Conservation (phyloP, 1,284 basidiomycete species). For the Peniophora sp. region DNA sequence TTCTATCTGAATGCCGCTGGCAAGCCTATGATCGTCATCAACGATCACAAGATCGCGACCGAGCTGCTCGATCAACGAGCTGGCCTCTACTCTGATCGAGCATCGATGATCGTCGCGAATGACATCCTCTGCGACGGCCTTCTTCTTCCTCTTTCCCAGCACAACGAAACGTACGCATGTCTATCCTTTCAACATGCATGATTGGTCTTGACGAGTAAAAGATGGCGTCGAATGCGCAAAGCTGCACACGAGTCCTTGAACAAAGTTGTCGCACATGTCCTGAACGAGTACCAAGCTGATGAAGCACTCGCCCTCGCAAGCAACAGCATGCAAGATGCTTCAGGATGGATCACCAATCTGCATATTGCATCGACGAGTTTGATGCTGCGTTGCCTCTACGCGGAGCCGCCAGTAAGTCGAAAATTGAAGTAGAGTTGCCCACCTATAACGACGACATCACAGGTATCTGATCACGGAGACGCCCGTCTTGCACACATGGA, state of each 20-base stretch:
- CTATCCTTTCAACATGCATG: background rate
- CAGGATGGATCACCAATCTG: constrained; percentile 7
- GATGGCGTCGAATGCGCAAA: constrained; percentile 7
- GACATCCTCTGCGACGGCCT: constrained; percentile 9
- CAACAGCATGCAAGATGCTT: constrained; percentile 3
- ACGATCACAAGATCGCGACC: constrained; percentile 9
- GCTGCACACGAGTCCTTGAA: constrained; percentile 1
- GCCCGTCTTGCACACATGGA: constrained; percentile 6
- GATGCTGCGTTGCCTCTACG: constrained; percentile 9
- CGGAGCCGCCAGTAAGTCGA: constrained; percentile 1
- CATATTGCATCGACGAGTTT: constrained; percentile 9
- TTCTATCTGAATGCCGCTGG: constrained; percentile 15
- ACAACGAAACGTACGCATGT: constrained; percentile 4
- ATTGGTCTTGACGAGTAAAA: background rate
- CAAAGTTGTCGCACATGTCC: constrained; percentile 4
- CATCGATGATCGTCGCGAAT: constrained; percentile 9
- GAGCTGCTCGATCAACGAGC: constrained; percentile 17
- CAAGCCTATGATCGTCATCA: constrained; percentile 13
- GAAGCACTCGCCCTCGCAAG: constrained; percentile 7
- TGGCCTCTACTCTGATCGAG: constrained; percentile 16
- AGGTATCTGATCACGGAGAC: background rate
- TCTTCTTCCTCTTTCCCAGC: constrained; percentile 6
- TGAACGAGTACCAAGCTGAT: constrained; percentile 5
- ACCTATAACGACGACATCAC: background rate
- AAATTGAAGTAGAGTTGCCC: constrained; percentile 1